Percentiles rank a stretch among this genome's conserved stretches.
Conservation (phyloP, 306 rosid genomes). For the Cucumis melo region DNA sequence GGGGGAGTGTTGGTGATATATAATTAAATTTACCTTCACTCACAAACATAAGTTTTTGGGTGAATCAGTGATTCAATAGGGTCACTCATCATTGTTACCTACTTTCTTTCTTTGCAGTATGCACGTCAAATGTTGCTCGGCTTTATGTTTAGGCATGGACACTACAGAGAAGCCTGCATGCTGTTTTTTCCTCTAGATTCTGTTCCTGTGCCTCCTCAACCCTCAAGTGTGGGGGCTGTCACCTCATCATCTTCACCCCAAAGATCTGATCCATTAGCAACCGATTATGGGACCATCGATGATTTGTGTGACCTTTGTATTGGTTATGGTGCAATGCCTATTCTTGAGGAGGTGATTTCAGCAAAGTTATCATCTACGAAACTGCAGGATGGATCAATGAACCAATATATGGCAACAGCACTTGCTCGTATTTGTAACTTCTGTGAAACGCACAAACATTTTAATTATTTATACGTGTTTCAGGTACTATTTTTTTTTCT, state of each 20-base stretch:
- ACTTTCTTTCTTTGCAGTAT: slow-evolving; percentile 49
- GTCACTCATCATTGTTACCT: not conserved
- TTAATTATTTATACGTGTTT: slow-evolving; percentile 73
- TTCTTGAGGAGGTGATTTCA: slow-evolving; percentile 83
- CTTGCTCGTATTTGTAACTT: slow-evolving; percentile 75
- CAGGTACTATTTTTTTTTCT: slow-evolving; percentile 40
- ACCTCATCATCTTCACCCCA: slow-evolving; percentile 83
- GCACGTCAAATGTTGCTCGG: slow-evolving; percentile 85
- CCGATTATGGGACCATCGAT: slow-evolving; percentile 87
- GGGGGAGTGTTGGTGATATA: no score
- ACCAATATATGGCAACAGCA: slow-evolving; percentile 52
- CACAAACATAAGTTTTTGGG: no score
- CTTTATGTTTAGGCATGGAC: slow-evolving; percentile 89
- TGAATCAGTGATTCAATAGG: no score
- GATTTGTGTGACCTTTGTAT: slow-evolving; percentile 76
- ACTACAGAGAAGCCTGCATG: slow-evolving; percentile 71
- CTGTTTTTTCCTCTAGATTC: slow-evolving; percentile 72
- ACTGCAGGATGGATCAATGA: slow-evolving; percentile 35
- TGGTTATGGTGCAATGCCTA: slow-evolving; percentile 74
- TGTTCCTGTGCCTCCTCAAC: slow-evolving; percentile 62
- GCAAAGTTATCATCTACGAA: slow-evolving; percentile 50
- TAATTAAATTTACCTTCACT: no score
- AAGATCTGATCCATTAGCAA: slow-evolving; percentile 67
- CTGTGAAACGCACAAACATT: slow-evolving; percentile 83
- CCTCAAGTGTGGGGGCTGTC: slow-evolving; percentile 39